Conservation (phyloP, 139 green algal genomes). For the Pedinophyceae sp. region DNA sequence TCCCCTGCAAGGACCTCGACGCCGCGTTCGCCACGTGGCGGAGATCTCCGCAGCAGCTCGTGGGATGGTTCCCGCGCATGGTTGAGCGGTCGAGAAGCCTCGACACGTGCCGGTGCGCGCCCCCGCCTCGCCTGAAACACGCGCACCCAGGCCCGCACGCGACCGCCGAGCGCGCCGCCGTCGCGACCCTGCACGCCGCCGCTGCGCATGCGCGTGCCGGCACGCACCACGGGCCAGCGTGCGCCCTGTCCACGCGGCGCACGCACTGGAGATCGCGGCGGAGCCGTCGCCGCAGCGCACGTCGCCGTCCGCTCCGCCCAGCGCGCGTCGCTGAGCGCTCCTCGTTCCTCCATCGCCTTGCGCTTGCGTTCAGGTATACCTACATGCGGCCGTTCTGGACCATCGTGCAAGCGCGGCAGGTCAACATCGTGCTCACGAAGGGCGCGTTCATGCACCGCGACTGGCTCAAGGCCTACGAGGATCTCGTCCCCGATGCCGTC, state of each 20-base stretch:
- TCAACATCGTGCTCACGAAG: slow-evolving; percentile 41
- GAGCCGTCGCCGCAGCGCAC: too few relatives aligned
- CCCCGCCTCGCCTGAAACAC: neutral
- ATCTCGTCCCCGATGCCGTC: slow-evolving; percentile 19
- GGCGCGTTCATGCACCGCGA: slow-evolving; percentile 35
- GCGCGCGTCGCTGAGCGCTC: neutral
- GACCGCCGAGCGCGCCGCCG: neutral
- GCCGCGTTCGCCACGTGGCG: slow-evolving; percentile 23
- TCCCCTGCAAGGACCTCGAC: slow-evolving; percentile 24
- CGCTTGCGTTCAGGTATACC: slow-evolving; percentile 22
- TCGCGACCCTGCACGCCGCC: neutral
- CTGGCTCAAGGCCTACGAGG: slow-evolving; percentile 31
- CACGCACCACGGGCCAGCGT: too few relatives aligned
- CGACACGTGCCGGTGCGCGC: too few relatives aligned
- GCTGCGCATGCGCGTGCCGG: slow-evolving; percentile 10
- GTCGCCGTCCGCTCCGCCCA: slow-evolving; percentile 4
- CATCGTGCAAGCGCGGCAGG: slow-evolving; percentile 9
- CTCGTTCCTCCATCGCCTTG: slow-evolving; percentile 20
- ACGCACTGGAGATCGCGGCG: too few relatives aligned
- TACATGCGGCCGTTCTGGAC: slow-evolving; percentile 18
- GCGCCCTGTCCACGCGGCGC: too few relatives aligned
- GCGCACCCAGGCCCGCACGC: neutral
- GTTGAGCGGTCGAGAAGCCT: too few relatives aligned
- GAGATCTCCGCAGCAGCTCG: slow-evolving; percentile 2
- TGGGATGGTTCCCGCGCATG: neutral